Base-by-base conservation (phyloP, 2,329 filamentous ascomycete genomes). In the Pseudogymnoascus sp. region DNA sequence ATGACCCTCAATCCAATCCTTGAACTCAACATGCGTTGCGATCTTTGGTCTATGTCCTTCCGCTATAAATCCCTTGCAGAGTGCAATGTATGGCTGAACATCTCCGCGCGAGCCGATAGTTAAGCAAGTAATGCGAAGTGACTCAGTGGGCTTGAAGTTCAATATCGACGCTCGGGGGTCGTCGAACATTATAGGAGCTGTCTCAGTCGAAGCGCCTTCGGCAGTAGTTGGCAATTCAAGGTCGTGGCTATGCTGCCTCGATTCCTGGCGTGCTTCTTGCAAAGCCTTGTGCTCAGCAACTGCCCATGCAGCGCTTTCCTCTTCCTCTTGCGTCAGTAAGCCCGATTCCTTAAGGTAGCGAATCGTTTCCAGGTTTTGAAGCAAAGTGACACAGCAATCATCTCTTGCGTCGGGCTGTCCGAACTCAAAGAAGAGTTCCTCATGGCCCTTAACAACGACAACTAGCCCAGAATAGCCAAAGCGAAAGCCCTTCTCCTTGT, bases 381-480 rank as follows among this genome's bases (percentile, higher is more conserved):
- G 80, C 16, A 97, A 75, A 4, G 89, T 96, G 31, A 96, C 84
- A 1, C 89, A 86, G 71, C 93, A 97, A 73, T 97, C 93, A 70
- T 99, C 93, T 62, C 95, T 87, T 63, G 88, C 81, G 35, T 92
- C 92, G 1, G 83, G 79, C 58, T 87, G 83, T 61, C 84, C 83
- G 71, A 97, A 97, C 73, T 99, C 93, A 70, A 99, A 97, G 75
- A 97, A 97, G 0, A 99, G 78, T 75, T 97, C 95, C 73, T 97
- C 95, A 65, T 97, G 91, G 0, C 93, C 95, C 61, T 89, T 87
- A 66, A 99, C 96, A 4, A 96, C 89, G n/a, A 97, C 80, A 0
- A 96, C 91, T 41, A 99, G 82, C 4, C 93, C 95, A 18, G 91
- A 89, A 69, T 96, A 97, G 5, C 92, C 91, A 69, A 96, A 90